phyloP scores from a whole-genome alignment of 176 grass and related monocot genomes.

The Microstegium vimineum region DNA sequence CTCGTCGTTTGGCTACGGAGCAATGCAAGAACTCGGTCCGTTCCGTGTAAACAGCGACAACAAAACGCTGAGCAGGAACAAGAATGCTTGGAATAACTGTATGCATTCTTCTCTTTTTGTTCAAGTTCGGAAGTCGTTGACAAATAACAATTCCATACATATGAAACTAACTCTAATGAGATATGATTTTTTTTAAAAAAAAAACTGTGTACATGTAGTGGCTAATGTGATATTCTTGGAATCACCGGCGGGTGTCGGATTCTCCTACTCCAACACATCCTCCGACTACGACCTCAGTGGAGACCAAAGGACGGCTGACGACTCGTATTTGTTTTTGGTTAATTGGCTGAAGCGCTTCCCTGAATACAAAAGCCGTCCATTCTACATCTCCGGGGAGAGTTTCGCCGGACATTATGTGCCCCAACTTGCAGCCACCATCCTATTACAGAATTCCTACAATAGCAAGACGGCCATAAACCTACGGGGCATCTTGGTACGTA shows the following conservation, averaged over 20 bases:
- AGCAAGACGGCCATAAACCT: constrained; percentile 35
- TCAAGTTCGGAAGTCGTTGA: not conserved
- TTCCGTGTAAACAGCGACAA: constrained; percentile 44
- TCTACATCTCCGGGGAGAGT: constrained; percentile 67
- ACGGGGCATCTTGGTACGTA: constrained; percentile 37
- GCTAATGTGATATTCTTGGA: constrained; percentile 63
- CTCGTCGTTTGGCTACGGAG: constrained; percentile 47
- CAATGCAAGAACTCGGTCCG: constrained; percentile 52
- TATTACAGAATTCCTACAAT: constrained; percentile 34
- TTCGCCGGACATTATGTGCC: constrained; percentile 51
- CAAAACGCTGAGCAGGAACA: constrained; percentile 49
- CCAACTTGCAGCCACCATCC: constrained; percentile 32
- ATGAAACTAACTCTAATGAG: too few relatives aligned
- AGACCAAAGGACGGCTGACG: constrained; percentile 31
- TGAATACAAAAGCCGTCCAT: constrained; percentile 32
- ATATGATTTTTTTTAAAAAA: too few relatives aligned
- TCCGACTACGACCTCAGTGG: constrained; percentile 25
- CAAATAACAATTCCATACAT: too few relatives aligned
- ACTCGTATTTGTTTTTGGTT: constrained; percentile 27
- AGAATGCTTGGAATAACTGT: constrained; percentile 53
- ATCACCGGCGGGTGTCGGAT: constrained; percentile 54
- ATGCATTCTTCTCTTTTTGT: not conserved
- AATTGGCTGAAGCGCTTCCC: constrained; percentile 50
- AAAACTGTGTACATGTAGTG: constrained; percentile 1
- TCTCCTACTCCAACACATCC: constrained; percentile 48